phyloP scores from a whole-genome alignment of 2,329 filamentous ascomycete species.

The Venturia pyrina region DNA sequence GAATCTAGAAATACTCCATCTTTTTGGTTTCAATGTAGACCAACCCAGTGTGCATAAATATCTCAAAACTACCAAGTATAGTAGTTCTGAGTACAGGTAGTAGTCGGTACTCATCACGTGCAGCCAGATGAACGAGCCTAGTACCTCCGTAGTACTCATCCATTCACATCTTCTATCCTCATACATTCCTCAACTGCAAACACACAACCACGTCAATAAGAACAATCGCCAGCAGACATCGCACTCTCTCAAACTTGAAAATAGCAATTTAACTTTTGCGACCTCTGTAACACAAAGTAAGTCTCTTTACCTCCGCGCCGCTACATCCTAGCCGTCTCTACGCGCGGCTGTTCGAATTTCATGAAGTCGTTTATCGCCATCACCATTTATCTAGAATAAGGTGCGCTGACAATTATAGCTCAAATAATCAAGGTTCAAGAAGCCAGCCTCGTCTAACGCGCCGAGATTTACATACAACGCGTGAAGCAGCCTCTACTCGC shows the following conservation, averaged over 20 bases:
- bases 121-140: neutral
- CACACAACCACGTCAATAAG: neutral
- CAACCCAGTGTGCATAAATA: too few relatives aligned
- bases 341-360: neutral
- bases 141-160: too few relatives aligned
- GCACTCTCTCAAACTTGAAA: neutral
- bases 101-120: neutral
- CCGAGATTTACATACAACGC: neutral
- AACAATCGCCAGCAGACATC: neutral
- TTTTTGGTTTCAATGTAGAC: too few relatives aligned
- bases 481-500: neutral
- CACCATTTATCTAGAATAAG: neutral
- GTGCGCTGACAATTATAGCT: neutral
- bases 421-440: neutral
- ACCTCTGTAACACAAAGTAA: neutral
- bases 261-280: neutral
- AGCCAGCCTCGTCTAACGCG: neutral
- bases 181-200: conserved; percentile 1
- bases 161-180: neutral
- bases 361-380: neutral
- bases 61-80: neutral
- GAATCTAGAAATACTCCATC: too few relatives aligned
- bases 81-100: neutral
- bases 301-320: neutral
- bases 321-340: neutral